Base-by-base conservation (phyloP, 1,284 basidiomycete species). In the Marasmius tenuissimus region DNA sequence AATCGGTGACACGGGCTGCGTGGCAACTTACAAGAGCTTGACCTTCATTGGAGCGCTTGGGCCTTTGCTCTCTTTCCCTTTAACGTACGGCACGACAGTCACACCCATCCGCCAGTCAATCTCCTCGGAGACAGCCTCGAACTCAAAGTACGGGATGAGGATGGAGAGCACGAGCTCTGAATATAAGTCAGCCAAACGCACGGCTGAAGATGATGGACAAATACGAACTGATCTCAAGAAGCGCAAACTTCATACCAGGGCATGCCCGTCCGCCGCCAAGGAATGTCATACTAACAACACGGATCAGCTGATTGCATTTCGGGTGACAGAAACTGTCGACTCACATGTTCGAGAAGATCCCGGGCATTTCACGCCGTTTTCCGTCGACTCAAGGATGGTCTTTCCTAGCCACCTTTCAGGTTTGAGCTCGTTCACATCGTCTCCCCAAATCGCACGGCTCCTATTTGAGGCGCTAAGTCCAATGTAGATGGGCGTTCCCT, bases 401-500 rank as follows among this genome's bases (percentile, higher is more conserved):
- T 33, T 27, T 12, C 40, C 39, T 20, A 57, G 11, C 57, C 57
- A 58, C 18, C 57, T 27, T 18, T 58, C 57, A n/a, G 57, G 57
- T 37, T 58, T 58, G 12, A 58, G 27, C n/a, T 58, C 57, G 22
- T 35, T 20, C 4, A 33, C 57, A 35, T 58, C 45, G 49, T 38
- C 18, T 18, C 57, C 57, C n/a, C 34, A 58, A 3, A 58, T 49
- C 16, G n/a, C 22, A 27, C 18, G n/a, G 68, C 60, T 68, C 58
- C 65, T 63, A 34, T 73, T 73, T 9, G 69, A 63, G 2, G 63
- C 67, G 14, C 66, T 52, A 20, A 72, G 65, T 11, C 64, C 68
- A 34, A 72, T 64, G 37, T 67, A 64, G 16, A 73, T 58, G 9
- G 57, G 63, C 4, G 73, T 74, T 10, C 70, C 72, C 47, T 73